A percentile compares a stretch with the other conserved stretches of the same genome.
Conservation (phyloP, 768 basidiomycete genomes). For the Suillus subaureus region DNA sequence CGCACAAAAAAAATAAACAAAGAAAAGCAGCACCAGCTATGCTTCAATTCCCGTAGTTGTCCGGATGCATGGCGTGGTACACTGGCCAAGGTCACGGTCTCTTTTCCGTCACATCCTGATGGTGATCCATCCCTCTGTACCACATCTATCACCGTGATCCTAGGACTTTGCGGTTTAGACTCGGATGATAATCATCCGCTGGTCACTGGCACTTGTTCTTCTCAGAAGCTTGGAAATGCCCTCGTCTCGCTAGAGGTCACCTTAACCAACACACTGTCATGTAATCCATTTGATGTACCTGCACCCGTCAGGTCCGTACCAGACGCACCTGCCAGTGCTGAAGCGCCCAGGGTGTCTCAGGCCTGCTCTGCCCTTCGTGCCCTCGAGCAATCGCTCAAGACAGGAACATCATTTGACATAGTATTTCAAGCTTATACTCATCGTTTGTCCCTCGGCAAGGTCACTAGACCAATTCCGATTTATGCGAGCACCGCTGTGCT, state of each 20-base stretch:
- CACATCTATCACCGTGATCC: neutral
- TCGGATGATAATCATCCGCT: neutral
- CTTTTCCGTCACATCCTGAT: neutral
- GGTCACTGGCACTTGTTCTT: neutral
- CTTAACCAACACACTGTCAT: neutral
- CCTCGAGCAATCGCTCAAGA: slow-evolving; percentile 11
- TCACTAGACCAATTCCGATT: neutral
- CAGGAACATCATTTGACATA: slow-evolving; percentile 10
- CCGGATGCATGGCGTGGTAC: neutral
- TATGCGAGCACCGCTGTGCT: slow-evolving; percentile 8
- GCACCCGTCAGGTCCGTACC: neutral
- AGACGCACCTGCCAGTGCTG: neutral
- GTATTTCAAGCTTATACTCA: slow-evolving; percentile 7
- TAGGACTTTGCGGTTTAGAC: neutral
- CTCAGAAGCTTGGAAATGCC: neutral
- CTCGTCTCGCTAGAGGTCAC: neutral
- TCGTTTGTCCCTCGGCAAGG: neutral
- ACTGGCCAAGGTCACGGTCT: neutral
- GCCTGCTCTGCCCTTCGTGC: slow-evolving; percentile 1
- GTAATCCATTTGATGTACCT: neutral
- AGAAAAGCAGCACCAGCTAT: neutral
- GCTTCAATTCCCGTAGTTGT: neutral
- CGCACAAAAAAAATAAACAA: too few relatives aligned
- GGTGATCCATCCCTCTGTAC: neutral
- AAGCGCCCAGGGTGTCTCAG: neutral